Evolutionary conservation across 805 yeast species (phyloP).

Genomic region (Teunomyces funiuensis): DNA sequence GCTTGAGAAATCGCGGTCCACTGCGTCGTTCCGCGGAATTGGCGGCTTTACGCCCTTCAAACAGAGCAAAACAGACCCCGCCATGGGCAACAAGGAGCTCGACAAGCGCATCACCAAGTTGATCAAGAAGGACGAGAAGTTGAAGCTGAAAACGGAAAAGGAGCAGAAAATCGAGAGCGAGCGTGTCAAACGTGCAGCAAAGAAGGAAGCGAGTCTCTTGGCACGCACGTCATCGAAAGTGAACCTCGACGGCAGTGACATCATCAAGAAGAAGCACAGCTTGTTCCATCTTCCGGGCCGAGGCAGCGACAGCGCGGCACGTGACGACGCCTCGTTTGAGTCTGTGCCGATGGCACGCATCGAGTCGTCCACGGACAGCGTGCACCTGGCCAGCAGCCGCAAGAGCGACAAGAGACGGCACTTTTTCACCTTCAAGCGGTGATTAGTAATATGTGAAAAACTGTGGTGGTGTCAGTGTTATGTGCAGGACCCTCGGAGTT

Average conservation of each 20-base stretch:
- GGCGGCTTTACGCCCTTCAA: conserved; percentile 32
- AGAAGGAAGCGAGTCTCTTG: conserved; percentile 10
- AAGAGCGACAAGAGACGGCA: conserved; percentile 1
- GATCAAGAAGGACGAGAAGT: conserved; percentile 32
- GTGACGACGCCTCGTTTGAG: conserved; percentile 1
- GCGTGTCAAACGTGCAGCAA: conserved; percentile 11
- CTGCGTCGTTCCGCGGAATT: conserved; percentile 24
- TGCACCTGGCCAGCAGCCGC: conserved; percentile 3
- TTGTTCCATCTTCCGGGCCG: conserved; percentile 6
- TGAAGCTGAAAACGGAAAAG: conserved; percentile 17
- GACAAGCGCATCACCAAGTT: conserved; percentile 34
- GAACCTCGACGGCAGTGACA: conserved; percentile 1
- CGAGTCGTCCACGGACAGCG: conserved; percentile 7
- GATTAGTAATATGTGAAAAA: neutral
- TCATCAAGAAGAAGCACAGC: conserved; percentile 5
- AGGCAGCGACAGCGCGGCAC: neutral
- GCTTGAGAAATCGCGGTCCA: conserved; percentile 15
- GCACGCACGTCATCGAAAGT: conserved; percentile 1
- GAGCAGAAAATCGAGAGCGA: conserved; percentile 25
- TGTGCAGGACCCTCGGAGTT: too few species aligned
- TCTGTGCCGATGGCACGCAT: neutral
- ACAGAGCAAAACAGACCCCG: conserved; percentile 21
- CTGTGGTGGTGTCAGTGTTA: neutral
- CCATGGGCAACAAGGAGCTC: conserved; percentile 24
- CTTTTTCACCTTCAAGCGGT: conserved; percentile 2